Evolutionary conservation across 306 rosid genomes (phyloP), one percentile per base, ranked within the genome.

Genomic region (Gastrolobium villosum): DNA sequence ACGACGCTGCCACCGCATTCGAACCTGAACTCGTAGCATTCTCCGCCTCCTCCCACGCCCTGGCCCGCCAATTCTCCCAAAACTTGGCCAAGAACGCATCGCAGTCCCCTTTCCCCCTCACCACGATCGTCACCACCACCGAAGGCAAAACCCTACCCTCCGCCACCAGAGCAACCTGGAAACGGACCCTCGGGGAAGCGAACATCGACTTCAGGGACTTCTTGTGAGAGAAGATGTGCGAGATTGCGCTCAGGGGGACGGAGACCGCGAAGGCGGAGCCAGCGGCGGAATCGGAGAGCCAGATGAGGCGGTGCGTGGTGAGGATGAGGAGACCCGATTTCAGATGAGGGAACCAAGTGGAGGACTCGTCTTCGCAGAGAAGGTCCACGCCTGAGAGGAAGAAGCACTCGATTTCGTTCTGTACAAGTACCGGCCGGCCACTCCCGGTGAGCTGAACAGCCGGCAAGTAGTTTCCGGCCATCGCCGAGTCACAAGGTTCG

Each of bases 231-330:
- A 86, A 87, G 32, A 95, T 93, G 81, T 88, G 91, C 67, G 86
- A 80, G 49, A 95, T 13, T 10, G 85, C 79, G 60, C 88, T 53
- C 5, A 92, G 98, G 65, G 92, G 92, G 46, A 95, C 50, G 20
- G 90, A 79, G 1, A 20, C 26, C 0, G 26, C 0, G 2, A 79
- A 7, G 10, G 79, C 15, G 8, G 79, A 20, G 26, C 82, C 35
- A 2, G 65, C 4, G 59, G 85, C 2, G 31, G 83, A 56, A 2
- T 86, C 90, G 1, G 91, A 76, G 28, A 92, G 72, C 99, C 98
- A 95, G 65, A 95, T 70, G 10, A 95, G 88, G 37, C 98, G 99
- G 84, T 88, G 96, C 36, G 91, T 92, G 61, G 99, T 91, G 86
- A 95, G 93, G 74, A 86, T 88, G 83, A 93, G 92, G 79, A 93